Conservation (phyloP, 148 eudicot genomes). For the Cornus suecica region DNA sequence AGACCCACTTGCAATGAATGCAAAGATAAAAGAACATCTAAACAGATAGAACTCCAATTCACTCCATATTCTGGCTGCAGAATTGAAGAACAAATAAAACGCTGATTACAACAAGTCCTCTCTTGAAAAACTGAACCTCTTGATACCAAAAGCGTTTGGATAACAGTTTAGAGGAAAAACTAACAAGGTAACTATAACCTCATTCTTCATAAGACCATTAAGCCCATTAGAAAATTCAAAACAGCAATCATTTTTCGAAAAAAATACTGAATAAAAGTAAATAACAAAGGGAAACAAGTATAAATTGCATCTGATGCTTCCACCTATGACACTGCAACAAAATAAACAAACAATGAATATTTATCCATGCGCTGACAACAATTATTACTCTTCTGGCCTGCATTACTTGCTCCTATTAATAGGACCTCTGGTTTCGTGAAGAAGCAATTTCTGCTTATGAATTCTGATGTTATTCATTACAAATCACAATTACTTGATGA, state of each 20-base stretch:
- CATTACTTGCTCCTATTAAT: background rate
- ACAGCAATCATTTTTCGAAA: background rate
- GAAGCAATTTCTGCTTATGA: background rate
- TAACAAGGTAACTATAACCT: background rate
- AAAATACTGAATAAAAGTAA: background rate
- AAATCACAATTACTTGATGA: no score
- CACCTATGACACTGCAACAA: no score
- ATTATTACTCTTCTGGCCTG: background rate
- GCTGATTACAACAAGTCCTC: slow-evolving; percentile 29
- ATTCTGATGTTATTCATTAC: background rate
- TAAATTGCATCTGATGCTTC: no score
- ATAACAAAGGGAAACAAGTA: background rate
- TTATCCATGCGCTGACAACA: background rate
- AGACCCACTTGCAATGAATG: slow-evolving; percentile 82
- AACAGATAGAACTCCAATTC: slow-evolving; percentile 92
- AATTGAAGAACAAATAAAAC: slow-evolving; percentile 60
- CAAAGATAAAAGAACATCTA: slow-evolving; percentile 96
- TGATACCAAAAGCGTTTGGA: slow-evolving; percentile 16
- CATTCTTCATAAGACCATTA: background rate
- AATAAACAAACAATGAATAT: background rate
- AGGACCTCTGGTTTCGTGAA: background rate
- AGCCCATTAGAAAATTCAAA: background rate
- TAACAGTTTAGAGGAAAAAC: slow-evolving; percentile 10
- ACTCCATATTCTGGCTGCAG: slow-evolving; percentile 85
- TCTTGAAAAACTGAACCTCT: slow-evolving; percentile 29